phyloP scores from a whole-genome alignment of 768 basidiomycete genomes.

The Clavulina sp. region DNA sequence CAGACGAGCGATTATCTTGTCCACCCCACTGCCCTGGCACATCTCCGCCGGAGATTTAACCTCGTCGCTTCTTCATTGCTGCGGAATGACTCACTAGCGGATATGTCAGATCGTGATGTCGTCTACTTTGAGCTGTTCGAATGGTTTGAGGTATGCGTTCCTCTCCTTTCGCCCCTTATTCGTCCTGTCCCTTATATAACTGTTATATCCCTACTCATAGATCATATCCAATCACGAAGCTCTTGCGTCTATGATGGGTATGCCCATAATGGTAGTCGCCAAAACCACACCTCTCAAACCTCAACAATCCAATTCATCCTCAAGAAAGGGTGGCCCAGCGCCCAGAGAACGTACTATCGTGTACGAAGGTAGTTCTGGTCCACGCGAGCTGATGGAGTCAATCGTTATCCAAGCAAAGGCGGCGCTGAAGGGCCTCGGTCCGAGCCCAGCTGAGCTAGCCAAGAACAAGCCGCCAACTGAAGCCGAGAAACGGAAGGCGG shows the following conservation, averaged over 20 bases:
- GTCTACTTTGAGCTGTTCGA: slow-evolving; percentile 81
- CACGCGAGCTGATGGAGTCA: slow-evolving; percentile 78
- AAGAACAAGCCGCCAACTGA: slow-evolving; percentile 57
- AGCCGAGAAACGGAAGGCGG: slow-evolving; percentile 66
- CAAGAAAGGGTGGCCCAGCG: slow-evolving; percentile 16
- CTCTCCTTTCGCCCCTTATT: neutral
- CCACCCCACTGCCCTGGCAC: slow-evolving; percentile 83
- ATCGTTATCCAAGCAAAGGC: slow-evolving; percentile 88
- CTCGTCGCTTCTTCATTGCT: slow-evolving; percentile 70
- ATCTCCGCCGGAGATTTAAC: slow-evolving; percentile 82
- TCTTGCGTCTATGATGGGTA: slow-evolving; percentile 87
- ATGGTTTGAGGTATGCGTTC: slow-evolving; percentile 63
- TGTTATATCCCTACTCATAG: slow-evolving; percentile 23
- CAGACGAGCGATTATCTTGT: slow-evolving; percentile 78
- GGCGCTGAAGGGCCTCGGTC: slow-evolving; percentile 73
- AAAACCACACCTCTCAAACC: slow-evolving; percentile 46
- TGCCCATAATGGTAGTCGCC: slow-evolving; percentile 82
- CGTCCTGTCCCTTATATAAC: neutral
- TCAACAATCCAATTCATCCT: slow-evolving; percentile 23
- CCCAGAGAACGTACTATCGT: slow-evolving; percentile 67
- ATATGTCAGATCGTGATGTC: slow-evolving; percentile 77
- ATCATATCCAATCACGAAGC: slow-evolving; percentile 88
- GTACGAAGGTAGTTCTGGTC: slow-evolving; percentile 83
- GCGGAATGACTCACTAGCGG: slow-evolving; percentile 80
- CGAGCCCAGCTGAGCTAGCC: slow-evolving; percentile 26